Conservation (phyloP, 768 basidiomycete species). For the Rubroboletus satanas region DNA sequence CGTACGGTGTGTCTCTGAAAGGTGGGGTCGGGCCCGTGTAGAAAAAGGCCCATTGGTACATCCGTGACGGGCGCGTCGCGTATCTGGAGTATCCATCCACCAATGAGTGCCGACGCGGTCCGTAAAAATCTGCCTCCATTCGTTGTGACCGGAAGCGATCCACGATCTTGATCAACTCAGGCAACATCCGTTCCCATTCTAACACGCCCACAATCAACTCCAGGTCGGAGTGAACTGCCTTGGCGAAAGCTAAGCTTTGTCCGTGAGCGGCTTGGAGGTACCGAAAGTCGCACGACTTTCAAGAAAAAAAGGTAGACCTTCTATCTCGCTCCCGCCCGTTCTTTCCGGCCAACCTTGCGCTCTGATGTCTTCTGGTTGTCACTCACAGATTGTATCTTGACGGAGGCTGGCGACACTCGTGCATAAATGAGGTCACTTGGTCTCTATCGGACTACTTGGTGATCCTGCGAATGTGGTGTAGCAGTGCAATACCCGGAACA, state of each 20-base stretch:
- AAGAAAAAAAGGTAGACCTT: neutral
- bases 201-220: neutral
- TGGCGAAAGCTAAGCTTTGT: conserved; percentile 1
- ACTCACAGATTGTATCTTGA: neutral
- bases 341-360: neutral
- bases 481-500: neutral
- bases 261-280: conserved; percentile 8
- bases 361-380: neutral
- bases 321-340: neutral
- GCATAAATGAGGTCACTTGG: conserved; percentile 5
- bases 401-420: neutral
- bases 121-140: neutral
- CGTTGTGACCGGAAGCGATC: neutral
- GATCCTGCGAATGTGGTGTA: neutral
- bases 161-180: conserved; percentile 2
- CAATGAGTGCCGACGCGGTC: conserved; percentile 2
- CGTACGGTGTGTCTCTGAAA: conserved; percentile 9
- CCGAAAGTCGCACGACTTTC: neutral
- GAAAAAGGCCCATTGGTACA: neutral
- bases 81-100: neutral
- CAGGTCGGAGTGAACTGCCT: too few species aligned
- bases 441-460: conserved; percentile 2
- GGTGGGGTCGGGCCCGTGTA: neutral
- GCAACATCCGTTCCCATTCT: conserved; percentile 15
- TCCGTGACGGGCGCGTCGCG: neutral